Base-by-base conservation (phyloP, 2,329 filamentous ascomycete species). In the Tolypocladium album region DNA sequence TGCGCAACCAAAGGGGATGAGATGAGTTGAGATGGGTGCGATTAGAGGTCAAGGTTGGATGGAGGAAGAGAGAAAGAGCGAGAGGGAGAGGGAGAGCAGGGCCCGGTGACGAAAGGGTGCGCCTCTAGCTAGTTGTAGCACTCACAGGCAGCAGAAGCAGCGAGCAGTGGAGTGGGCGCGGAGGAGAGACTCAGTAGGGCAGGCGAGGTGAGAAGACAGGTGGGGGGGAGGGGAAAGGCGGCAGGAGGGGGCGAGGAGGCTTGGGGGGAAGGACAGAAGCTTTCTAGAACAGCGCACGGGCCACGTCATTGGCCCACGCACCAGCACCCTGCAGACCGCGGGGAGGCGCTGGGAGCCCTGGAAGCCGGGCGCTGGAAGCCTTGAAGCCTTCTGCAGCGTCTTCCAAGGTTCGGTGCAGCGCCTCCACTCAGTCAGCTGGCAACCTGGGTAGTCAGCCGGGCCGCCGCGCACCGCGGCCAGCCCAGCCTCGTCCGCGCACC, bases 271-370 rank as follows among this genome's bases (percentile, higher is more conserved):
- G 45, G 58, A 61, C 53, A 57, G 65, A 68, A 67, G 63, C 65
- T 67, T 68, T 67, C 65, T 68, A 68, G 67, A 68, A 68, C 55
- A 45, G 61, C 58, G 65, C 66, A 67, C 66, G 59, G 64, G 45
- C 62, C 65, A 63, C 42, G n/a, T 22, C 42, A 39, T 36, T 31
- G 27, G 50, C 17, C 45, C 50, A 13, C 50, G 50, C 50, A 13
- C 36, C 12, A 34, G 36, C 40, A 56, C 22, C 36, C 47, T 52
- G 47, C 47, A 34, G 15, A 17, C 47, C 47, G 9, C 47, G 27
- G 47, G 27, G 47, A 52, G 47, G 47, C 47, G 47, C 47, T 52
- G 47, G 34, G 20, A 34, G 47, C 47, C 47, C 47, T 50, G 24
- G 47, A 50, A 31, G 47, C 40, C 17, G 11, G 36, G 36, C 36